Conservation (phyloP, 78 protist genomes). For the Diacronema lutheri region DNA sequence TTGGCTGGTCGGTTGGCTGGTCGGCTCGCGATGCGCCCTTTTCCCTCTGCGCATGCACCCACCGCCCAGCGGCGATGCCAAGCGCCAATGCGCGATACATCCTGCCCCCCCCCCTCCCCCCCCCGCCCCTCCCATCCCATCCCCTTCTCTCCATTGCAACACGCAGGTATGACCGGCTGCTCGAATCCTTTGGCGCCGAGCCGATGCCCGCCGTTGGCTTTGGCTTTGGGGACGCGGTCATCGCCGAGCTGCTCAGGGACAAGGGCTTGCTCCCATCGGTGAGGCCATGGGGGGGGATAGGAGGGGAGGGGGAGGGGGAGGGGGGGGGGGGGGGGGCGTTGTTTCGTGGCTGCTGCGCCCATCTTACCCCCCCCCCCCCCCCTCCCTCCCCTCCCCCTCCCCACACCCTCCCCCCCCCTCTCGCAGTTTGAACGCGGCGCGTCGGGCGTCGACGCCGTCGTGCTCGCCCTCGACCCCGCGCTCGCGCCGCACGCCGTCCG, state of each 20-base stretch:
- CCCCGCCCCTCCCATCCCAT: too few relatives aligned
- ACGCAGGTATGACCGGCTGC: conserved; percentile 58
- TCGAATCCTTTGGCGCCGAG: conserved; percentile 46
- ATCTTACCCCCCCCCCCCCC: neutral
- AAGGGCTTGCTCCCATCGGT: neutral
- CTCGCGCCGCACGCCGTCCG: neutral
- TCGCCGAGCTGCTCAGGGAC: conserved; percentile 36
- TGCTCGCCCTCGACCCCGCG: neutral
- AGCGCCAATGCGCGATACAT: too few relatives aligned
- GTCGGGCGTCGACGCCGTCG: neutral
- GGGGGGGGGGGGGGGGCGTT: neutral
- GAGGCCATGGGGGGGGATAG: neutral
- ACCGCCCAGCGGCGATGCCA: too few relatives aligned
- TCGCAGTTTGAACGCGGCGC: neutral
- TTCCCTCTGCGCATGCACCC: too few relatives aligned
- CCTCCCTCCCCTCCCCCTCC: neutral
- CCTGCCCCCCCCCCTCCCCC: conserved; percentile 16
- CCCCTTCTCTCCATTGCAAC: neutral
- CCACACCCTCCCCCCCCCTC: neutral
- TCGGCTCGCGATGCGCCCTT: too few relatives aligned
- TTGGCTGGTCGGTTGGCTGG: too few relatives aligned
- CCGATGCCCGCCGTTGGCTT: conserved; percentile 59
- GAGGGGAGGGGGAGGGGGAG: neutral
- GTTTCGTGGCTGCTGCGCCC: neutral
- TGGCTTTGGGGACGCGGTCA: conserved; percentile 71